Evolutionary conservation across 306 rosid species (phyloP), one percentile per base, ranked within the genome.

Genomic region (Lathyrus aphaca): DNA sequence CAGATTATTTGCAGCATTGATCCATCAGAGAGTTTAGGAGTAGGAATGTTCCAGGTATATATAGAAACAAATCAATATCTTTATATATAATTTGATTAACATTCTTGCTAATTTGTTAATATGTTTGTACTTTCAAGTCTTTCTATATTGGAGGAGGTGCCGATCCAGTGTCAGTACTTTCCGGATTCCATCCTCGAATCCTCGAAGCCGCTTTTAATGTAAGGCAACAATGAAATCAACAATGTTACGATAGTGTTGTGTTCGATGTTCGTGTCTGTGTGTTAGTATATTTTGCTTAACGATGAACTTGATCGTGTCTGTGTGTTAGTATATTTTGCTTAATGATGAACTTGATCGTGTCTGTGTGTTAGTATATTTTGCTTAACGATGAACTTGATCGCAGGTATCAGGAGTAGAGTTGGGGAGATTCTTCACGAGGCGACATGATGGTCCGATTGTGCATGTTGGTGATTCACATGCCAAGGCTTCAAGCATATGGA

Each of bases 111-210:
- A 17, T 61, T 7, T 1, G 10, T 35, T 35, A 35, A 35, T 62
- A 40, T 74, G 16, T 64, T 53, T 53, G 60, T 70, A n/a, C n/a
- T n/a, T n/a, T n/a, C n/a, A n/a, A 94, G 98, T 84, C 97, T 4
- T 94, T 90, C 86, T 90, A 86, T 87, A 50, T 90, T 12, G 97
- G 89, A 27, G 98, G 98, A 72, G 98, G 98, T 80, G 37, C 43
- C 2, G 3, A 17, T 60, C 97, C 96, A 12, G 70, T 68, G 0
- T 88, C 96, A 5, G 51, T 88, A 1, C 96, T 90, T 9, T 70
- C 97, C 15, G 98, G 98, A 10, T 94, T 94, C 25, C 83, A 80
- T 13, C 78, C 73, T 5, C 77, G 83, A 32, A 77, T 85, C 21
- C 81, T 88, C 8, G 78, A 83, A 65, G 40, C 69, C 23, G 96